Evolutionary conservation across 768 basidiomycete species (phyloP), one percentile per base, ranked within the genome.

Genomic region (Mycena galopus): DNA sequence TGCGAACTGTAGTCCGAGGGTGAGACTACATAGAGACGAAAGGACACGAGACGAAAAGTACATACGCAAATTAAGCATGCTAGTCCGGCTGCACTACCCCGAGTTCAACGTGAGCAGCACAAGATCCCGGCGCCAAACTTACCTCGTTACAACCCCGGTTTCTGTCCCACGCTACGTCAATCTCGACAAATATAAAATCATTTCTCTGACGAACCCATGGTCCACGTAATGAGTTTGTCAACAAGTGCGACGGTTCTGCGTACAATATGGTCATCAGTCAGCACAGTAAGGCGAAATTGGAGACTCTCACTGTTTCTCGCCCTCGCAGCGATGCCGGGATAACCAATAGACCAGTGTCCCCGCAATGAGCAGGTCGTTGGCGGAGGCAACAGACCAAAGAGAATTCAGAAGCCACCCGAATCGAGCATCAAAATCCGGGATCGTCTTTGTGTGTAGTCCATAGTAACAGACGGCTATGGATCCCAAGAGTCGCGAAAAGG

Each of bases 161-260:
- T 67, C 66, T 67, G 35, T 3, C 3, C 12, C 4, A 19, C 44
- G 21, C n/a, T 37, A 11, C 0, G 23, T 61, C 11, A 61, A 12
- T 32, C 21, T 44, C 19, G 29, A 21, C 19, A 27, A 10, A 61
- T 32, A 50, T 14, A 4, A 33, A n/a, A 12, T 64, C 4, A 25
- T 25, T 39, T 16, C 10, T 1, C 42, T 2, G 32, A 67, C 58
- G 3, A 61, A 68, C 67, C 67, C 23, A 68, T 68, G 1, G 67
- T 68, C 67, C 67, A 68, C 8, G 44, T 33, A 19, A 67, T 33
- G 17, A 67, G 66, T 42, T 68, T 61, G 56, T 68, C 59, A 16
- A 68, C 50, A 27, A 61, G 32, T 27, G 58, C 44, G 4, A 67
- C 47, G 8, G 66, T 67, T 29, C 66, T 67, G 50, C 3, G n/a